A percentile compares a stretch with the other conserved stretches of the same genome.
Conservation (phyloP, 768 basidiomycete genomes). For the Trametes cubensis region DNA sequence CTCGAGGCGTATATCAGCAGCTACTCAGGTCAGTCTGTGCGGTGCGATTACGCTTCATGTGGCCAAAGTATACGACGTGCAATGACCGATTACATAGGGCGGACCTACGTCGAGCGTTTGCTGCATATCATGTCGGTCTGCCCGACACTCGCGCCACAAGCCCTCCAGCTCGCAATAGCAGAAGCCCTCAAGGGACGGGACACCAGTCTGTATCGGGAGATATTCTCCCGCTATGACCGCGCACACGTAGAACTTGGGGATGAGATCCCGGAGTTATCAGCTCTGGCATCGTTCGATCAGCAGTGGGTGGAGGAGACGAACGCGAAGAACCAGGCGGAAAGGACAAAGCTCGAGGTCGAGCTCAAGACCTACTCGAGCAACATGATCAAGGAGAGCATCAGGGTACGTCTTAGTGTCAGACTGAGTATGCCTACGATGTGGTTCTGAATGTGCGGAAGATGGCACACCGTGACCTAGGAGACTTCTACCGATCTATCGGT, state of each 20-base stretch:
- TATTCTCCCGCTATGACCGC: constrained; percentile 59
- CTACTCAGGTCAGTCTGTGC: constrained; percentile 63
- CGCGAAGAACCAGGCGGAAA: constrained; percentile 71
- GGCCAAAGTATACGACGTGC: neutral
- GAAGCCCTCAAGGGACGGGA: constrained; percentile 73
- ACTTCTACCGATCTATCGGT: constrained; percentile 73
- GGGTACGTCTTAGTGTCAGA: constrained; percentile 51
- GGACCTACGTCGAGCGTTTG: constrained; percentile 74
- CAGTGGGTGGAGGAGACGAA: constrained; percentile 74
- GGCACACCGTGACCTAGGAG: constrained; percentile 87
- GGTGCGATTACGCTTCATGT: neutral
- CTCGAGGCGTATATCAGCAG: constrained; percentile 77
- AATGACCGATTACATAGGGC: constrained; percentile 46
- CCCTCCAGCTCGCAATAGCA: constrained; percentile 65
- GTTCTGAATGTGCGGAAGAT: constrained; percentile 53
- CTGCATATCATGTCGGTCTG: constrained; percentile 65
- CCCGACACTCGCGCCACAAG: constrained; percentile 72
- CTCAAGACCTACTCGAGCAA: constrained; percentile 94
- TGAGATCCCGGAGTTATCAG: constrained; percentile 49
- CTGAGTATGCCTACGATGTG: neutral
- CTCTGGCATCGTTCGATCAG: constrained; percentile 58
- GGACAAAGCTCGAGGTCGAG: constrained; percentile 87
- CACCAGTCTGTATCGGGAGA: constrained; percentile 55
- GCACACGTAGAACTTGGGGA: constrained; percentile 33
- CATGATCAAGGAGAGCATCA: constrained; percentile 98